These are phyloP conservation scores for Torulaspora globosa DNA, from an alignment of 1,139 yeast species.

Conservation along the genomic window DNA sequence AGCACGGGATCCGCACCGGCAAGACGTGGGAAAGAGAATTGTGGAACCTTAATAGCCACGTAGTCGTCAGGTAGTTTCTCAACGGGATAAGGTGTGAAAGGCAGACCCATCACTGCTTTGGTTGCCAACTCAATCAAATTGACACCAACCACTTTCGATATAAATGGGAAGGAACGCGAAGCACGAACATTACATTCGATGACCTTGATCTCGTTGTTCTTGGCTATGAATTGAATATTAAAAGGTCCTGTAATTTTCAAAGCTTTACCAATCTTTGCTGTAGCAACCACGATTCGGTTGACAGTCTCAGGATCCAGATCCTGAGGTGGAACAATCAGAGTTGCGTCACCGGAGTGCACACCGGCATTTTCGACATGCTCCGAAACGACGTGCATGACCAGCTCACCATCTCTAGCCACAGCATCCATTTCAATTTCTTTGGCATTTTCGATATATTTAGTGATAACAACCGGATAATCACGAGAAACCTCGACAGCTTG, in stretches of 20 bases:
- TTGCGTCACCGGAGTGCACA: slow-evolving; percentile 99
- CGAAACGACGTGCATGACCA: slow-evolving; percentile 95
- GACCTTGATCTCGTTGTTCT: slow-evolving; percentile 89
- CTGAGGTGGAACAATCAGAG: slow-evolving; percentile 95
- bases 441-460: slow-evolving; percentile 95
- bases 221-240: slow-evolving; percentile 93
- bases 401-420: slow-evolving; percentile 90
- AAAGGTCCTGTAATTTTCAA: slow-evolving; percentile 97
- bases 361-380: slow-evolving; percentile 99
- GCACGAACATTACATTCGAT: slow-evolving; percentile 99
- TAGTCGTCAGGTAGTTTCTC: slow-evolving; percentile 85
- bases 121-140: slow-evolving; percentile 98
- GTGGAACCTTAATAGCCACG: slow-evolving; percentile 97
- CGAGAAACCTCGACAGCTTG: slow-evolving; percentile 98
- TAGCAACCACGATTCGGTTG: slow-evolving; percentile 84
- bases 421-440: slow-evolving; percentile 99
- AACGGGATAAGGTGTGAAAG: slow-evolving; percentile 84
- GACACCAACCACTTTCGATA: slow-evolving; percentile 95
- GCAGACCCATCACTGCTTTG: slow-evolving; percentile 87
- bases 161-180: slow-evolving; percentile 97
- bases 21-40: slow-evolving; percentile 93
- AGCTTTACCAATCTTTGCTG: slow-evolving; percentile 95
- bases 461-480: slow-evolving; percentile 95
- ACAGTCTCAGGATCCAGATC: slow-evolving; percentile 91
- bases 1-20: slow-evolving; percentile 98